Base-by-base conservation (phyloP, 2,329 filamentous ascomycete species). In the Phyllosticta citrichinensis region DNA sequence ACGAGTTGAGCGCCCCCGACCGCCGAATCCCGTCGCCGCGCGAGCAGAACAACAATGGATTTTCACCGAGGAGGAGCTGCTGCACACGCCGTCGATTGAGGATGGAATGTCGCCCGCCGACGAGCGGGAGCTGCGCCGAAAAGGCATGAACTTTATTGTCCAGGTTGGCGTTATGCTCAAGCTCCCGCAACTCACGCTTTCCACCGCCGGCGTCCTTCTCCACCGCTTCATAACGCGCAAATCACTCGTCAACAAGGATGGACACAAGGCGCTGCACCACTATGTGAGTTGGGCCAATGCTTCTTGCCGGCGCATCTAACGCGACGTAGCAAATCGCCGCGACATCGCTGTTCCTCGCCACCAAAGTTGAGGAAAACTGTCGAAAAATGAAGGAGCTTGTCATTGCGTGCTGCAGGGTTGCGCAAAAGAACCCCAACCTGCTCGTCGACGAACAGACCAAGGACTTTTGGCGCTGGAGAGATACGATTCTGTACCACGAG, bases 401-500 rank as follows among this genome's bases (percentile, higher is more conserved):
- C 65, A 87, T 97, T 33, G 90, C 92, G 1, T 94, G 96, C 68
- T 94, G 91, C 63, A 90, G 93, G 66, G 91, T 97, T 20, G 94
- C 93, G 27, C 91, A 97, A 74, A 97, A 99, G 77, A 93, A 97
- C 67, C 81, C 90, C 1, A 89, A 91, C 68, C 83, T 97, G 62
- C 80, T 93, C 59, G 89, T 97, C 58, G 94, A 99, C 71, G 94
- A 97, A 75, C 92, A 97, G 74, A 95, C 89, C 66, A 97, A 97
- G 70, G 94, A 99, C 71, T 99, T 94, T 72, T 99, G 94, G 94
- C 85, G 89, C 69, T 99, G 94, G 94, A 85, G 91, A 63, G 94
- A 99, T 71, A 94, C 88, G 62, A 96, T 99, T 62, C 79, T 97
- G 14, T 87, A 88, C 65, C 91, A 95, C 70, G 94, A 99, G 75